A percentile compares a stretch with the other conserved stretches of the same genome.
These are phyloP conservation scores for Marasmius oreades DNA, from an alignment of 1,284 basidiomycete species.

Conservation along the genomic window DNA sequence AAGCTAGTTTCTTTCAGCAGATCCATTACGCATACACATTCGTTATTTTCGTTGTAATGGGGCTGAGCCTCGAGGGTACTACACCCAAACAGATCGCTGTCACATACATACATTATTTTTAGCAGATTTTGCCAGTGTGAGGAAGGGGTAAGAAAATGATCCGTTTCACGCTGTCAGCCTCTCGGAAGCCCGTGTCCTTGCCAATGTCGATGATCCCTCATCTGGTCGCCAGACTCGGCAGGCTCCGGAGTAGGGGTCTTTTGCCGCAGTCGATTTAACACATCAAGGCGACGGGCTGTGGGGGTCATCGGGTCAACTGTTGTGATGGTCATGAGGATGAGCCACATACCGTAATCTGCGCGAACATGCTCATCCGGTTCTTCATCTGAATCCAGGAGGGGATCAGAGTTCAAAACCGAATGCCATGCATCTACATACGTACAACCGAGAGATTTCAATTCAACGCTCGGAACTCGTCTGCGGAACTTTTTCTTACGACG, in stretches of 20 bases:
- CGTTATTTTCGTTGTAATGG: not conserved
- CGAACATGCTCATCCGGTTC: conserved; percentile 56
- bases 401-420: conserved; percentile 55
- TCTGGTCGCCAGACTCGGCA: not conserved
- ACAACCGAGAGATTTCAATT: not conserved
- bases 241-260: conserved; percentile 37
- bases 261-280: conserved; percentile 42
- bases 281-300: conserved; percentile 47
- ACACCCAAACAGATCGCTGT: not conserved
- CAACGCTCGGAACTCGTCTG: not conserved
- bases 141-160: too few relatives aligned
- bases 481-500: not conserved
- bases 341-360: conserved; percentile 57
- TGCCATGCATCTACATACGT: conserved; percentile 63
- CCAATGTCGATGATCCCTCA: not conserved
- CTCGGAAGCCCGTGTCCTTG: not conserved
- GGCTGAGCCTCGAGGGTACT: not conserved
- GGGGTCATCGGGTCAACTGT: not conserved
- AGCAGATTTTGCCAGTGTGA: too few relatives aligned
- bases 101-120: not conserved
- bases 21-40: conserved; percentile 1
- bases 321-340: not conserved
- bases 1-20: conserved; percentile 6
- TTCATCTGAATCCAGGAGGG: conserved; percentile 70
- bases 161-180: too few relatives aligned